These are phyloP conservation scores for Phytophthora syringae DNA, from an alignment of 352 stramenopile genomes.

Conservation along the genomic window DNA sequence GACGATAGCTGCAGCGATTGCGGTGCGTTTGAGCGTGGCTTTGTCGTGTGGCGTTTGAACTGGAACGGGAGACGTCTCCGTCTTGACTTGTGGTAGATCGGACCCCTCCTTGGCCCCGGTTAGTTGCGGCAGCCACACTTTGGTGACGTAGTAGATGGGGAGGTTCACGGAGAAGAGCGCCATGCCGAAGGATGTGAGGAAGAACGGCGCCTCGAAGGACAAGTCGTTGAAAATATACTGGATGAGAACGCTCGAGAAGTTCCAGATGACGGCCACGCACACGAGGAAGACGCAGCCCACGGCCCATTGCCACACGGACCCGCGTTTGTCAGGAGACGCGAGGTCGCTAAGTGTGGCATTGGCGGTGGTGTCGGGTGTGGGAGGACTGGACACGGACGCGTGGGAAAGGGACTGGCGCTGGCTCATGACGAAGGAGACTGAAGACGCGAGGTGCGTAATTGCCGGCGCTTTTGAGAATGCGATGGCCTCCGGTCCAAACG, in stretches of 20 bases:
- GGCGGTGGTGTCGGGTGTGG: slow-evolving; percentile 15
- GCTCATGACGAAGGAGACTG: slow-evolving; percentile 16
- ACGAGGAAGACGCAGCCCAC: slow-evolving; percentile 72
- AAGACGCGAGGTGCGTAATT: neutral
- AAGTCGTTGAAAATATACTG: slow-evolving; percentile 90
- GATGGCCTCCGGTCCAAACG: slow-evolving; percentile 19
- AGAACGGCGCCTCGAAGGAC: slow-evolving; percentile 83
- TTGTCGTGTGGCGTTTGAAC: slow-evolving; percentile 33
- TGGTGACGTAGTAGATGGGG: slow-evolving; percentile 69
- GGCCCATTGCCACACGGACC: slow-evolving; percentile 61
- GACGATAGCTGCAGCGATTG: slow-evolving; percentile 65
- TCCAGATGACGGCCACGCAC: slow-evolving; percentile 78
- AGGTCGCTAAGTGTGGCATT: slow-evolving; percentile 2
- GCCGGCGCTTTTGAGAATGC: slow-evolving; percentile 28
- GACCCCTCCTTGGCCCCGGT: too few relatives aligned
- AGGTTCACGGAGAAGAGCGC: slow-evolving; percentile 81
- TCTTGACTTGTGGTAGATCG: slow-evolving; percentile 31
- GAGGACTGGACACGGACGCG: slow-evolving; percentile 31
- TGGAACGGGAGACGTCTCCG: slow-evolving; percentile 13
- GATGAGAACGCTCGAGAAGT: slow-evolving; percentile 81
- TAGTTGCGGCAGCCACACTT: slow-evolving; percentile 42
- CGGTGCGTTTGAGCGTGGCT: slow-evolving; percentile 39
- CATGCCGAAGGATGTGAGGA: slow-evolving; percentile 85
- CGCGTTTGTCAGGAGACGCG: slow-evolving; percentile 30
- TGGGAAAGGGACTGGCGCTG: slow-evolving; percentile 32